Base-by-base conservation (phyloP, 495 filamentous ascomycete genomes). In the Cenococcum geophilum region DNA sequence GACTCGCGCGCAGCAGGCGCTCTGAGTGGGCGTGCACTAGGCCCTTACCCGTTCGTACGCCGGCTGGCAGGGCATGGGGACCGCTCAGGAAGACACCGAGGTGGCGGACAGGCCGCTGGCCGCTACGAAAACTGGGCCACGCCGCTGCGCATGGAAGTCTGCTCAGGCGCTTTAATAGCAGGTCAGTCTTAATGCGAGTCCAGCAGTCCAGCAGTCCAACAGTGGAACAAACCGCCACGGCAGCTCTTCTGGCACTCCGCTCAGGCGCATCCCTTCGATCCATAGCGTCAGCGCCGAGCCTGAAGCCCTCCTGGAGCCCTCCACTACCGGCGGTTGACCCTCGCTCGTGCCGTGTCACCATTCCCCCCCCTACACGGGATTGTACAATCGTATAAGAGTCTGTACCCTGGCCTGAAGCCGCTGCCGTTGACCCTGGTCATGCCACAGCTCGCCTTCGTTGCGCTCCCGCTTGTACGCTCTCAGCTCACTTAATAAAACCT, bases 321-420 rank as follows among this genome's bases (percentile, higher is more conserved):
- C 14, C 25, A 10, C 21, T 23, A 8, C 14, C 14, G 21, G 20
- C 49, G 49, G 49, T 23, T 11, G 49, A 52, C 49, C 21, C 49
- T 52, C 51, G 53, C 53, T 56, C 53, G 53, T 56, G 53, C 53
- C 53, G 53, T 56, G 53, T 56, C 36, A 56, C 53, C 53, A 56
- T 11, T 34, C 23, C 53, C 18, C 52, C 34, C 53, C 53, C 12
- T 56, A 32, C 32, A 56, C 34, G 32, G 32, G n/a, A 36, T 37
- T 12, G 14, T 37, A 11, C 2, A 16, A 36, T 55, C 25, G n/a
- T 35, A n/a, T 40, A n/a, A 55, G 27, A 56, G 18, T 27, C 21
- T 37, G 32, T 32, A 21, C 36, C 53, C 23, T 12, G 20, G 12
- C n/a, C 53, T 37, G 53, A 34, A 56, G 34, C 27, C 53, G 34